phyloP scores from a whole-genome alignment of 2,329 filamentous ascomycete species.

The Bipolaris victoriae region DNA sequence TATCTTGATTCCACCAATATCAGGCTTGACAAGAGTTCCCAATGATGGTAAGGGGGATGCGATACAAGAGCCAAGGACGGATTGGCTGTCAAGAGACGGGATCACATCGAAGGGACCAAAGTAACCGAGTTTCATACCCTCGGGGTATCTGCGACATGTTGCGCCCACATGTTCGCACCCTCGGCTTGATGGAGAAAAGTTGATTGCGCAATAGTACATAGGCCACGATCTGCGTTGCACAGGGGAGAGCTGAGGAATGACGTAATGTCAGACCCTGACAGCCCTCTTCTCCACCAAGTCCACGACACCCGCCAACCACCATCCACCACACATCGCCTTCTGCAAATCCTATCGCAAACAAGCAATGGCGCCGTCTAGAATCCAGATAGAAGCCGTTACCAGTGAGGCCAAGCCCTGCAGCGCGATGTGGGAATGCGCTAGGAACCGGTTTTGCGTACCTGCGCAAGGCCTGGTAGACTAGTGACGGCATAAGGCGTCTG shows the following conservation, averaged over 20 bases:
- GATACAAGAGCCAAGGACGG: not conserved
- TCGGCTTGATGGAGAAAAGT: not conserved
- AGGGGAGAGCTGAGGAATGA: slow-evolving; percentile 1
- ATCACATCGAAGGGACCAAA: not conserved
- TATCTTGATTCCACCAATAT: too few relatives aligned
- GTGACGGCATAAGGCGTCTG: not conserved
- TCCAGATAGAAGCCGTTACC: slow-evolving; percentile 1
- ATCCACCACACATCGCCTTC: slow-evolving; percentile 1
- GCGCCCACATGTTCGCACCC: not conserved
- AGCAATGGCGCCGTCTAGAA: not conserved
- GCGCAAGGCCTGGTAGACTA: slow-evolving; percentile 1
- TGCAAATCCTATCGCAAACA: not conserved
- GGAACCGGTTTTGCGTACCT: slow-evolving; percentile 10
- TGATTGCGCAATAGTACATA: not conserved
- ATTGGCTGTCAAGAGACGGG: not conserved
- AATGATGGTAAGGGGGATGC: too few relatives aligned
- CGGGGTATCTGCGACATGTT: not conserved
- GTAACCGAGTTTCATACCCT: not conserved
- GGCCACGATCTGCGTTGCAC: not conserved
- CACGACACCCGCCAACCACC: not conserved
- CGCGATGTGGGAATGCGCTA: not conserved
- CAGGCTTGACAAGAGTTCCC: too few relatives aligned
- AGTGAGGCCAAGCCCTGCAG: not conserved
- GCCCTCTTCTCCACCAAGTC: not conserved
- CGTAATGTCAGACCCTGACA: slow-evolving; percentile 1